Base-by-base conservation (phyloP, 371 early-diverging fungal genomes). In the Mucor saturninus region DNA sequence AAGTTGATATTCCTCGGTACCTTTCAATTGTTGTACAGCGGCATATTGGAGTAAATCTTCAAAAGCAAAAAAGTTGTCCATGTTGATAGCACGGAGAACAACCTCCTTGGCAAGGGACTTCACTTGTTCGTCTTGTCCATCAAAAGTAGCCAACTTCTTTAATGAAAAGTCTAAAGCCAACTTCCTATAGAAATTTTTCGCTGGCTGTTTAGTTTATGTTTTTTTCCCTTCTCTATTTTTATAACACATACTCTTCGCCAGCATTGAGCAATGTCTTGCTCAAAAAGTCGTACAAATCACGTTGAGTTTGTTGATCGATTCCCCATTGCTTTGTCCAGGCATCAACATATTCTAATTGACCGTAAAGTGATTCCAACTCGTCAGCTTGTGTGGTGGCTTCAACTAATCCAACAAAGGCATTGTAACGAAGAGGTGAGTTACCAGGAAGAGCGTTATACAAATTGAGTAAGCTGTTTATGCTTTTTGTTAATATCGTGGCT, bases 241-340 rank as follows among this genome's bases (percentile, higher is more conserved):
- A 48, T 61, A 31, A 15, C 29, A 84, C 89, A 62, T 86, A 92
- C 89, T 80, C 68, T 71, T 80, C 82, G 6, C 83, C 85, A 42
- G 83, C 72, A 57, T 84, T 80, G 65, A 82, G 83, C 63, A 94
- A 78, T 55, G 81, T 86, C 38, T 87, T 76, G 38, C 88, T 86
- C 62, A 94, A 67, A 50, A 79, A 77, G 54, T 84, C 75, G 59
- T 91, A 89, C 64, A 94, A 68, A 21, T 80, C 65, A 62, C 87
- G 76, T 75, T 86, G 83, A 46, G 85, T 79, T 31, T 79, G 79
- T 28, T 69, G 64, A 46, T 77, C 75, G 32, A 89, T 80, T 15
- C 86, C 89, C 95, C 96, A 96, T 68, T 90, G 89, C 50, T 80
- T 79, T 43, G 88, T 74, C 89, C 90, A 90, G 48, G 64, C 67